Percentiles rank a stretch among this genome's conserved stretches.
These are phyloP conservation scores for Trichocomaceae sp. DNA, from an alignment of 2,329 filamentous ascomycete genomes.

Conservation along the genomic window DNA sequence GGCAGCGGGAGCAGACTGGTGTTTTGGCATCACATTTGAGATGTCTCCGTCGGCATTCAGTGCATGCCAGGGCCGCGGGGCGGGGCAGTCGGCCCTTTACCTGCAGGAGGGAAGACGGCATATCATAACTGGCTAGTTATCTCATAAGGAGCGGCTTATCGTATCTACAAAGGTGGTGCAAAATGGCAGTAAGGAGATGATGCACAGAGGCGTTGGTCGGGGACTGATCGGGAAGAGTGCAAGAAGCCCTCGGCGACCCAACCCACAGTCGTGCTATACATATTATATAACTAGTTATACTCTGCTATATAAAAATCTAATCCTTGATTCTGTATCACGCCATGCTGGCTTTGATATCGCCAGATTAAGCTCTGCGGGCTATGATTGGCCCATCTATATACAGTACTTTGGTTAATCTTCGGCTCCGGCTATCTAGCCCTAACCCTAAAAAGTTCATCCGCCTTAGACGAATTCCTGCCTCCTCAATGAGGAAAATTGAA, in stretches of 20 bases:
- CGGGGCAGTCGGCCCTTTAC: slow-evolving; percentile 1
- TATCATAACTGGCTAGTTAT: neutral
- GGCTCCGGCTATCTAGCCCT: neutral
- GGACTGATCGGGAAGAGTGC: neutral
- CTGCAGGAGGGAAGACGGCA: neutral
- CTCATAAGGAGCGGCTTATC: neutral
- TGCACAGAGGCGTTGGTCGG: neutral
- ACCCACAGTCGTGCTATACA: neutral
- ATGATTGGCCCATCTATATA: neutral
- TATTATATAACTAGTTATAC: neutral
- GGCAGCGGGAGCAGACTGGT: slow-evolving; percentile 9
- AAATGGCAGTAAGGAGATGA: too few relatives aligned
- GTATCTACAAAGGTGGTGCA: too few relatives aligned
- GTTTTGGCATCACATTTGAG: slow-evolving; percentile 9
- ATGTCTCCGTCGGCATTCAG: slow-evolving; percentile 9
- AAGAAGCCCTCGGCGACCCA: neutral
- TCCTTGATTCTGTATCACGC: neutral
- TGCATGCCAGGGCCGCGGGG: slow-evolving; percentile 8
- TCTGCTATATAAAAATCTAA: too few relatives aligned
- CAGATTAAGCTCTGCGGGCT: neutral
- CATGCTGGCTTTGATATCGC: neutral
- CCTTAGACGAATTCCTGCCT: neutral
- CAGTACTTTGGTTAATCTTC: too few relatives aligned
- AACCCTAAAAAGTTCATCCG: neutral
- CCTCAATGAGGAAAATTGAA: neutral